Conservation (phyloP, 768 basidiomycete species). For the Naematelia aurantialba region DNA sequence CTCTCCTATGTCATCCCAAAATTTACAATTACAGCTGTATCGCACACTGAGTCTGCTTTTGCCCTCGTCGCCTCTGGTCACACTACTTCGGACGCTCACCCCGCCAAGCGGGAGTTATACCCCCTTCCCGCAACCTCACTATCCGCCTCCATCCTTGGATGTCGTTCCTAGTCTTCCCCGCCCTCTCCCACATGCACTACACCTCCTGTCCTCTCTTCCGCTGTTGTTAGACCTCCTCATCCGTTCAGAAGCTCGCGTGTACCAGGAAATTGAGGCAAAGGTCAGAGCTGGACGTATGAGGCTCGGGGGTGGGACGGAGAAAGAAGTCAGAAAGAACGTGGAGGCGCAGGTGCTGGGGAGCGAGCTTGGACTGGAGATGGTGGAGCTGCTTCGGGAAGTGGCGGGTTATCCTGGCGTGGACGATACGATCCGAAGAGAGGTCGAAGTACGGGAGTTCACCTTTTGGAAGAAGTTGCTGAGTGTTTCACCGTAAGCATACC, state of each 20-base stretch:
- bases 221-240: constrained; percentile 67
- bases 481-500: constrained; percentile 17
- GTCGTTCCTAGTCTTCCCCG: constrained; percentile 67
- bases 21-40: constrained; percentile 57
- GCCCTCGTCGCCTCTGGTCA: constrained; percentile 65
- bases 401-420: constrained; percentile 31
- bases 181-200: constrained; percentile 55
- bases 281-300: constrained; percentile 73
- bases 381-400: constrained; percentile 33
- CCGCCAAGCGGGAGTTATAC: constrained; percentile 55
- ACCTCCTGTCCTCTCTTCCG: constrained; percentile 64
- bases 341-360: constrained; percentile 37
- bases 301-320: constrained; percentile 55
- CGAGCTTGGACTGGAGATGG: constrained; percentile 34
- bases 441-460: constrained; percentile 38
- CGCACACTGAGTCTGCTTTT: constrained; percentile 67
- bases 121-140: constrained; percentile 35
- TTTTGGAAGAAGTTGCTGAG: constrained; percentile 38
- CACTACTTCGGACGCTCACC: constrained; percentile 64
- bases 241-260: constrained; percentile 21
- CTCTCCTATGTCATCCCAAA: not conserved
- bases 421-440: constrained; percentile 34
- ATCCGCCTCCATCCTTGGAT: constrained; percentile 32
- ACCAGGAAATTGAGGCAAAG: constrained; percentile 52
- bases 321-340: constrained; percentile 43